phyloP scores from a whole-genome alignment of 1,284 basidiomycete genomes.

The Trichosporon inkin region DNA sequence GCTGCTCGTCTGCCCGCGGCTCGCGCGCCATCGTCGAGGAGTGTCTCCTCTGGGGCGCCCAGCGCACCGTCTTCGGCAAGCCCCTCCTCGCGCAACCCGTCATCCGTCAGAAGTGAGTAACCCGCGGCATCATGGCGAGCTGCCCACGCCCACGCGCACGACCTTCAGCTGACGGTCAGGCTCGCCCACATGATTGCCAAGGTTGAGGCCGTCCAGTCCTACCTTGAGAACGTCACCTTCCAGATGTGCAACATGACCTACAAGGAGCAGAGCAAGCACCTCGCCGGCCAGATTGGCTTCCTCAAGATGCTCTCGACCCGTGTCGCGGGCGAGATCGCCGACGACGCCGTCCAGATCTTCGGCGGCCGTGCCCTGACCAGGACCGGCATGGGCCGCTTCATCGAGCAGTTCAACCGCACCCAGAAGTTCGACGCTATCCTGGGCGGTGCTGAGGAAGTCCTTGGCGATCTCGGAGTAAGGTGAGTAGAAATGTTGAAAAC shows the following conservation, averaged over 20 bases:
- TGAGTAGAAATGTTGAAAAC: too few relatives aligned
- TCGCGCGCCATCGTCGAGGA: slow-evolving; percentile 49
- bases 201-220: slow-evolving; percentile 75
- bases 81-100: slow-evolving; percentile 77
- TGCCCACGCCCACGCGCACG: too few relatives aligned
- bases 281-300: slow-evolving; percentile 52
- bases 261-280: slow-evolving; percentile 55
- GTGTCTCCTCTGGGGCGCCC: slow-evolving; percentile 61
- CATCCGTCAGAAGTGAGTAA: slow-evolving; percentile 66
- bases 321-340: slow-evolving; percentile 51
- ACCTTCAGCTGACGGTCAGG: slow-evolving; percentile 26
- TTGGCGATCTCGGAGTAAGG: slow-evolving; percentile 56
- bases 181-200: slow-evolving; percentile 81
- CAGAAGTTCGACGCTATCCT: slow-evolving; percentile 83
- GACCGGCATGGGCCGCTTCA: slow-evolving; percentile 55
- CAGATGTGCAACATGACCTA: slow-evolving; percentile 79
- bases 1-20: slow-evolving; percentile 43
- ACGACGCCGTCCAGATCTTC: slow-evolving; percentile 54
- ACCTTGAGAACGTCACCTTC: slow-evolving; percentile 84
- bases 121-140: too few relatives aligned
- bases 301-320: slow-evolving; percentile 60
- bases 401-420: slow-evolving; percentile 54
- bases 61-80: slow-evolving; percentile 78
- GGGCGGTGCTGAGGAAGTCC: slow-evolving; percentile 52
- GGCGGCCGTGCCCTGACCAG: slow-evolving; percentile 44